Evolutionary conservation across 2,329 filamentous ascomycete species (phyloP).

Genomic region (Pseudonectria foliicola): DNA sequence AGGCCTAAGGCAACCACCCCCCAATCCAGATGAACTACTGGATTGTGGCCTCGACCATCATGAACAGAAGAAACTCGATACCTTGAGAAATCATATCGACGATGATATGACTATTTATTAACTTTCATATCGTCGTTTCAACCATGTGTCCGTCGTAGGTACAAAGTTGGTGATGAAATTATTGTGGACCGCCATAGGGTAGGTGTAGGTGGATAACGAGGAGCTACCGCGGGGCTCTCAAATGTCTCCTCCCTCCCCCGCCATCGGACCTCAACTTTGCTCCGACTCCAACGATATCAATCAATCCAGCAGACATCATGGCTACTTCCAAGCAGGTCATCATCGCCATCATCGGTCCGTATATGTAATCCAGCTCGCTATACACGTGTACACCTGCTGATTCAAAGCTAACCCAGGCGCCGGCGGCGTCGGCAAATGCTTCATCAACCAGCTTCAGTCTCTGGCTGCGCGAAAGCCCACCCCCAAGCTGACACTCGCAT

Average conservation of each 20-base stretch:
- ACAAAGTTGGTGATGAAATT: background rate
- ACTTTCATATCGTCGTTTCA: too few species aligned
- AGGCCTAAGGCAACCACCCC: slow-evolving; percentile 19
- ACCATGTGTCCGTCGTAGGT: background rate
- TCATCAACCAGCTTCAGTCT: slow-evolving; percentile 71
- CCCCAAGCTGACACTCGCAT: slow-evolving; percentile 68
- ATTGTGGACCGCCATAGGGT: slow-evolving; percentile 16
- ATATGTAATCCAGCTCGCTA: slow-evolving; percentile 6
- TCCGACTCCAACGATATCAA: slow-evolving; percentile 16
- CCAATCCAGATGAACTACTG: slow-evolving; percentile 5
- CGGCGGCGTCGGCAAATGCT: slow-evolving; percentile 87
- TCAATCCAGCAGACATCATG: slow-evolving; percentile 27
- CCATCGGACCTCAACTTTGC: slow-evolving; percentile 28
- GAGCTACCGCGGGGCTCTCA: slow-evolving; percentile 20
- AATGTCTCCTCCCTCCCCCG: slow-evolving; percentile 23
- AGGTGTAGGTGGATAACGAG: too few species aligned
- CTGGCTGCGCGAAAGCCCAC: slow-evolving; percentile 60
- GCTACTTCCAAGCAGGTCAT: slow-evolving; percentile 39
- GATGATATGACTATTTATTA: too few species aligned
- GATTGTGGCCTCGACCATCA: slow-evolving; percentile 3
- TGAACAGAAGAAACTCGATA: too few species aligned
- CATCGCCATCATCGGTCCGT: slow-evolving; percentile 45
- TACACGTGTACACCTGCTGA: too few species aligned
- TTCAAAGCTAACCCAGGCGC: slow-evolving; percentile 52
- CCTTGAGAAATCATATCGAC: too few species aligned